Evolutionary conservation across 805 yeast genomes (phyloP), one percentile per base, ranked within the genome.

Genomic region (Ogataea sp.): DNA sequence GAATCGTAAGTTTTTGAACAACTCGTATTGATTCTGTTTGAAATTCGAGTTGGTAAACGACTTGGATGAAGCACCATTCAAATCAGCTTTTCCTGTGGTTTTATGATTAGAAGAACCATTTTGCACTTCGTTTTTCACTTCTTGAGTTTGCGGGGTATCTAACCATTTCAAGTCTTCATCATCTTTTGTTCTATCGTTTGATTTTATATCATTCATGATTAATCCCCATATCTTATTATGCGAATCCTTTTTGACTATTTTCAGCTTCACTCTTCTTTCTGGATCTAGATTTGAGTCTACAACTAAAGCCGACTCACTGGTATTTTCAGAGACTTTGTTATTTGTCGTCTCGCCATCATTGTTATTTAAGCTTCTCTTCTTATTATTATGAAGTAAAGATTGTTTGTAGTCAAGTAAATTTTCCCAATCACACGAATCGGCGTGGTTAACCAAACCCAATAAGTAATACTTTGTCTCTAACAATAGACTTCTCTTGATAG

Each of bases 401-500:
- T n/a, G n/a, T n/a, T n/a, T n/a, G n/a, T n/a, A n/a, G n/a, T n/a
- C n/a, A n/a, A n/a, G n/a, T n/a, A n/a, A n/a, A n/a, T n/a, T n/a
- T n/a, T n/a, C 55, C 75, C 76, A 67, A 36, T 61, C 61, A 40
- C 69, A 59, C 20, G 71, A 65, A 40, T 55, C 58, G 2, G 32
- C 26, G 7, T 55, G 52, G n/a, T 46, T 38, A 8, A 52, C 53
- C 20, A 42, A 43, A 4, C 47, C 47, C 18, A 71, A 43, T n/a
- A 49, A 44, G 44, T 74, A 75, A 47, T 64, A 70, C 8, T 53
- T 52, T 15, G 55, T 49, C 34, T 58, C 61, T 24, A 74, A 49
- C 16, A 68, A 53, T 1, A 72, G 70, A 1, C 68, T 68, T 40
- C 80, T 59, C 32, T 62, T 57, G 7, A 66, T 45, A 28, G 71